Evolutionary conservation across 305 asterid species (phyloP).

Genomic region (Nicotiana rustica): DNA sequence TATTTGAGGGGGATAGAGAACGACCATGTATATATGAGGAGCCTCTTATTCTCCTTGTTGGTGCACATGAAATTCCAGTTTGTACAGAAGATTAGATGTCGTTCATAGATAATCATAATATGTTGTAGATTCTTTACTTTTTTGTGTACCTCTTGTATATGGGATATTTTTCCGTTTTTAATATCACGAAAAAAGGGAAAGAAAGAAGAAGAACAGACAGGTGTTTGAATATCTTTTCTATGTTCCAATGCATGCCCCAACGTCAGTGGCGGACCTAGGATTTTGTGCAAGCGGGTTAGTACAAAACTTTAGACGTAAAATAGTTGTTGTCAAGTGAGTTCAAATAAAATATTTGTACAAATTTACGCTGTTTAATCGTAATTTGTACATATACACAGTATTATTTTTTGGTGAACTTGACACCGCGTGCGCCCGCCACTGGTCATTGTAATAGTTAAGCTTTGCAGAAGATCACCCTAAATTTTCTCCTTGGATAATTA

Average conservation of each 20-base stretch:
- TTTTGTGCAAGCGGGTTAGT: too few species aligned
- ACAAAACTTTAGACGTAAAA: too few species aligned
- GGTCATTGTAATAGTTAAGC: neutral
- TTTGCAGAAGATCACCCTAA: neutral
- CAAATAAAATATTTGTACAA: too few species aligned
- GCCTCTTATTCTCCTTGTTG: neutral
- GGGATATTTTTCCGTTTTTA: neutral
- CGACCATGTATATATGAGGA: neutral
- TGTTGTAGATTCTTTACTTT: neutral
- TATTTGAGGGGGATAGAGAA: constrained; percentile 7
- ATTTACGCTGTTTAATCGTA: too few species aligned
- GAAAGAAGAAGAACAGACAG: neutral
- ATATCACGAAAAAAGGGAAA: neutral
- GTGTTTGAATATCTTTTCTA: neutral
- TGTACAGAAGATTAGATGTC: neutral
- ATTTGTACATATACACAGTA: too few species aligned
- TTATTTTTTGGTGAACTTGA: too few species aligned
- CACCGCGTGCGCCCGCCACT: too few species aligned
- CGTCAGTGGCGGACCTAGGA: neutral
- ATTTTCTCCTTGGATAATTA: neutral
- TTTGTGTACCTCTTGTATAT: neutral
- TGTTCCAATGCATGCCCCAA: neutral
- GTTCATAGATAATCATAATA: neutral
- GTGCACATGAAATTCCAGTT: constrained; percentile 1
- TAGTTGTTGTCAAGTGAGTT: too few species aligned